Evolutionary conservation across 1,139 yeast species (phyloP), one percentile per base, ranked within the genome.

Genomic region (Geotrichum europaeum): DNA sequence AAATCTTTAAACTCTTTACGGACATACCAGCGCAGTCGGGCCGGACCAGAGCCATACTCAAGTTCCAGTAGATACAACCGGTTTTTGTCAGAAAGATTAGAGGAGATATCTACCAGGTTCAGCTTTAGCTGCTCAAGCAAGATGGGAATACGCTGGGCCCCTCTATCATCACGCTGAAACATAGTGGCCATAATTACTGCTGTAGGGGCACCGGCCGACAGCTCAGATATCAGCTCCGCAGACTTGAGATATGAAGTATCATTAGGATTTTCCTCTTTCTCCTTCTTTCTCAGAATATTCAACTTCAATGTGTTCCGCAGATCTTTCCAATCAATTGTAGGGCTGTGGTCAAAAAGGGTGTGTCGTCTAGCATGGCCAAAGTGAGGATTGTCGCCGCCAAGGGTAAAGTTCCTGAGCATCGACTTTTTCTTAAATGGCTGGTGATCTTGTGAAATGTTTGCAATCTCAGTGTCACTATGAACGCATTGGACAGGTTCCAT

Each of bases 11-110:
- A 83, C 25, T 84, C 87, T 67, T 87, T 87, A 50, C 84, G 80
- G 7, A 95, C 83, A 1, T 86, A 78, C 99, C 99, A 95, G 65
- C 83, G 82, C 68, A 91, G 78, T 62, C 94, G 77, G 60, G 87
- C 84, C 4, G 84, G 83, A 0, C 97, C 97, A 22, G 91, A 84
- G 1, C 98, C 99, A 70, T 94, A 94, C 69, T 91, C 97, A 60
- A 94, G 76, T 61, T 87, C 89, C 24, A 94, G 76, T 63, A 81
- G 79, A 67, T 82, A 90, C 59, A 78, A 82, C 62, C 86, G 76
- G 62, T 82, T 82, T 64, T 79, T 81, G 2, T 81, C 79, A 60
- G 70, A 68, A 5, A 63, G 62, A 4, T 75, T 61, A 4, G 67
- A 68, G 4, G 86, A 79, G 15, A 79, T 76, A 65, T 83, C 90